Evolutionary conservation across 257 asterid species (phyloP).

Genomic region (Coffea eugenioides): DNA sequence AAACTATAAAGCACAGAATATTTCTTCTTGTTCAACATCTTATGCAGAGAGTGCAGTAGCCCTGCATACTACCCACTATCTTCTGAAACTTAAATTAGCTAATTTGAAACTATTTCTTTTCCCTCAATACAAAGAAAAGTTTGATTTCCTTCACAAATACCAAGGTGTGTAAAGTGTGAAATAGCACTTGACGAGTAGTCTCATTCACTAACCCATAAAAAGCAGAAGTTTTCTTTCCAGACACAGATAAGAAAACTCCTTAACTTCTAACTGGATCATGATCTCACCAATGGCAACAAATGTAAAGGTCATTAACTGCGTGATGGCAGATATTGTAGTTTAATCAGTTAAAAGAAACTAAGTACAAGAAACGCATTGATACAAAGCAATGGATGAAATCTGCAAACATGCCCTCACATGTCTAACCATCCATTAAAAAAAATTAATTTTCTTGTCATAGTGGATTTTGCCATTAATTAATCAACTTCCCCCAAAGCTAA

Average conservation of each 20-base stretch:
- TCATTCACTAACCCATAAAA: background rate
- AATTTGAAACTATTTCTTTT: background rate
- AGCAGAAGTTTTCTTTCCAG: background rate
- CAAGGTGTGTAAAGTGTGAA: background rate
- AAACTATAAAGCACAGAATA: too few species aligned
- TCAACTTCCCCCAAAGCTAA: background rate
- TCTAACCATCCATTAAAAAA: background rate
- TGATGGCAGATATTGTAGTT: background rate
- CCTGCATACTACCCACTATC: background rate
- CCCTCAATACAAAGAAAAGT: background rate
- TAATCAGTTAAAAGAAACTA: background rate
- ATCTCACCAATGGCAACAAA: background rate
- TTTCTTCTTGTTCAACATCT: background rate
- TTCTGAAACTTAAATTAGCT: background rate
- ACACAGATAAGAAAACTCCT: too few species aligned
- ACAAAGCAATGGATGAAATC: background rate
- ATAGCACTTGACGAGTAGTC: background rate
- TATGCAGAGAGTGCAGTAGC: background rate
- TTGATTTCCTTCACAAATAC: background rate
- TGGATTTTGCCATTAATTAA: background rate
- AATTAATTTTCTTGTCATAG: background rate
- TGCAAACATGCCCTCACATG: background rate
- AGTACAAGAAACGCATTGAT: background rate
- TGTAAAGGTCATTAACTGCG: background rate
- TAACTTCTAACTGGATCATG: background rate